Conservation (phyloP, 2,329 filamentous ascomycete species). For the Xylaria multiplex region DNA sequence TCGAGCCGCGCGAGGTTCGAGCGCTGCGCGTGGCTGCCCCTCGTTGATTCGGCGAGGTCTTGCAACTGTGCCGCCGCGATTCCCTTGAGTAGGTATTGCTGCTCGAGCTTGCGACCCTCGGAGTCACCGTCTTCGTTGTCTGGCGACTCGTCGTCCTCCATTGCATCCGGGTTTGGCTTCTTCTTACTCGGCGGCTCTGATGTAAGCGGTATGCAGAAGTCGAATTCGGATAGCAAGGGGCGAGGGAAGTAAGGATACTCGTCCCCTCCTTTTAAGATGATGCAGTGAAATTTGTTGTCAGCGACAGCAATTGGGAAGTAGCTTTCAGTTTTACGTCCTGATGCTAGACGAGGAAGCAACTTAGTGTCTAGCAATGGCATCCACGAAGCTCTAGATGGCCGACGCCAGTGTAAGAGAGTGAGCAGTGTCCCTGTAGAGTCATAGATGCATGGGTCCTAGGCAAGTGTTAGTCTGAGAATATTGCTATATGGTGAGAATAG, state of each 20-base stretch:
- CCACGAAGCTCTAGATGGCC: constrained; percentile 86
- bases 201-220: constrained; percentile 84
- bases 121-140: constrained; percentile 50
- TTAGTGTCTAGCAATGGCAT: constrained; percentile 91
- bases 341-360: constrained; percentile 80
- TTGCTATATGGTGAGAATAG: constrained; percentile 28
- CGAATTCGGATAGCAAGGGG: constrained; percentile 90
- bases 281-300: constrained; percentile 93
- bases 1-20: constrained; percentile 75
- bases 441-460: constrained; percentile 91
- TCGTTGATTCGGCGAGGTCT: constrained; percentile 76
- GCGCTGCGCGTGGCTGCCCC: constrained; percentile 71
- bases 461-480: constrained; percentile 35
- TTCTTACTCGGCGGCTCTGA: constrained; percentile 58
- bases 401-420: constrained; percentile 90
- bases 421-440: constrained; percentile 90
- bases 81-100: constrained; percentile 79
- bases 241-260: constrained; percentile 92
- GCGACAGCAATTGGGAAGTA: constrained; percentile 98
- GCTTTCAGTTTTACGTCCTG: constrained; percentile 84
- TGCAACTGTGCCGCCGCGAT: constrained; percentile 78
- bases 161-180: constrained; percentile 49
- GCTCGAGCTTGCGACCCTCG: constrained; percentile 76
- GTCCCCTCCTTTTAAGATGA: constrained; percentile 96
- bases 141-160: constrained; percentile 47